These are phyloP conservation scores for Citrullus mucosospermus DNA, from an alignment of 306 rosid genomes.

Conservation along the genomic window DNA sequence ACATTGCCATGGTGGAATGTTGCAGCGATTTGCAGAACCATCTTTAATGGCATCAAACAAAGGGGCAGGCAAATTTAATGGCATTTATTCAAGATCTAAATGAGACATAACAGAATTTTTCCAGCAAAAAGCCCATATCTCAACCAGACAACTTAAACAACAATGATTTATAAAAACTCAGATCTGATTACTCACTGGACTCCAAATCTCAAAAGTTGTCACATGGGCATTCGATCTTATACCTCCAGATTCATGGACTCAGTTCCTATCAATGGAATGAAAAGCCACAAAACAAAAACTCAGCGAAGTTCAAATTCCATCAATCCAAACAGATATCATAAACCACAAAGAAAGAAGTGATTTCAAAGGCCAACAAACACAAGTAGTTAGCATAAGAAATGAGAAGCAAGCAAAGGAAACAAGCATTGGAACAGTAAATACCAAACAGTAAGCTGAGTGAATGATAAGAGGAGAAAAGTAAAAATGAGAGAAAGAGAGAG, in stretches of 20 bases:
- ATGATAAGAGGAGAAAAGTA: background rate
- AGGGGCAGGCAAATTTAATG: background rate
- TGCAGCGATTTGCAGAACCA: background rate
- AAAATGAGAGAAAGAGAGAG: no score
- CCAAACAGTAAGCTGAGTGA: background rate
- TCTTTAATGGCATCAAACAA: background rate
- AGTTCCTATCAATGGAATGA: slow-evolving; percentile 14
- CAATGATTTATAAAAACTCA: slow-evolving; percentile 16
- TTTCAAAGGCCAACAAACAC: background rate
- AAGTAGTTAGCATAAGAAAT: background rate
- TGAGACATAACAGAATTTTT: slow-evolving; percentile 7
- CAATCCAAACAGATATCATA: slow-evolving; percentile 6
- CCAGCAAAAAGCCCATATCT: slow-evolving; percentile 3
- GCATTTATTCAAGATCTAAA: slow-evolving; percentile 26
- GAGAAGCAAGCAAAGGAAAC: background rate
- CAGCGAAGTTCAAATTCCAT: slow-evolving; percentile 11
- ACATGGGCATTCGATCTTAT: slow-evolving; percentile 21
- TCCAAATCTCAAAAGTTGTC: slow-evolving; percentile 25
- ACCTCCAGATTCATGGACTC: slow-evolving; percentile 30
- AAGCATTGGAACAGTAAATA: slow-evolving; percentile 12
- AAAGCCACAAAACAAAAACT: slow-evolving; percentile 4
- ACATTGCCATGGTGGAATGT: background rate
- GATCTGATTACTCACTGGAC: slow-evolving; percentile 63
- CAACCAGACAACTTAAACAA: slow-evolving; percentile 10
- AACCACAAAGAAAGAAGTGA: background rate